These are phyloP conservation scores for Agroathelia rolfsii DNA, from an alignment of 1,284 basidiomycete species.

Conservation along the genomic window DNA sequence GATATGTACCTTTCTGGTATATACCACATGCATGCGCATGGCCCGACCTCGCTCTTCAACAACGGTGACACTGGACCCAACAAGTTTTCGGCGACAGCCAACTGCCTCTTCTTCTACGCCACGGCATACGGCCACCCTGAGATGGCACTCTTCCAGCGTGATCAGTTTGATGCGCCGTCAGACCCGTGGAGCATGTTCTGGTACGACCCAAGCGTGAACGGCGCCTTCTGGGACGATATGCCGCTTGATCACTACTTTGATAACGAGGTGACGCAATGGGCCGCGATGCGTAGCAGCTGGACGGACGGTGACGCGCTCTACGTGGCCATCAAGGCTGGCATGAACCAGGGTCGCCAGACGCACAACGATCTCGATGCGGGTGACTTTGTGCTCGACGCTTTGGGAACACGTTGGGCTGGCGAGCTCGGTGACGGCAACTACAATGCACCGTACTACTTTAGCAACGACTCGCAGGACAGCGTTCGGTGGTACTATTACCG, in stretches of 20 bases:
- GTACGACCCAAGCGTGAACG: conserved; percentile 78
- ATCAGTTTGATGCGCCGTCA: conserved; percentile 70
- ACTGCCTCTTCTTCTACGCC: conserved; percentile 66
- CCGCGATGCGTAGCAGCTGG: conserved; percentile 87
- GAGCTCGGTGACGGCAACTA: conserved; percentile 91
- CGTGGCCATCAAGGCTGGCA: conserved; percentile 84
- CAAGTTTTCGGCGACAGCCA: conserved; percentile 84
- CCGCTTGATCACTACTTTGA: conserved; percentile 80
- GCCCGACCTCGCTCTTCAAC: conserved; percentile 82
- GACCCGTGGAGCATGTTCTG: conserved; percentile 98
- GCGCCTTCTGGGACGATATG: conserved; percentile 87
- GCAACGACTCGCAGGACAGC: conserved; percentile 34
- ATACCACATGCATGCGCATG: conserved; percentile 87
- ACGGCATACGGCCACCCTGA: conserved; percentile 56
- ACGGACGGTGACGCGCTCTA: conserved; percentile 79
- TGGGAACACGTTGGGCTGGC: conserved; percentile 93
- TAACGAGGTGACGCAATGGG: conserved; percentile 70
- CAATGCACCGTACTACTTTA: conserved; percentile 49
- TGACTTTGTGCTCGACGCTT: conserved; percentile 91
- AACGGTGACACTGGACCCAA: conserved; percentile 94
- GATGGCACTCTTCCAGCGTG: conserved; percentile 87
- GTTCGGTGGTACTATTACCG: conserved; percentile 63
- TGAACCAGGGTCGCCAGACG: conserved; percentile 72
- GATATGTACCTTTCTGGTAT: conserved; percentile 69
- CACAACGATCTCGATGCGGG: conserved; percentile 92